A percentile compares a stretch with the other conserved stretches of the same genome.
phyloP scores from a whole-genome alignment of 2,329 filamentous ascomycete species.

The Paraphaeosphaeria sporulosa region DNA sequence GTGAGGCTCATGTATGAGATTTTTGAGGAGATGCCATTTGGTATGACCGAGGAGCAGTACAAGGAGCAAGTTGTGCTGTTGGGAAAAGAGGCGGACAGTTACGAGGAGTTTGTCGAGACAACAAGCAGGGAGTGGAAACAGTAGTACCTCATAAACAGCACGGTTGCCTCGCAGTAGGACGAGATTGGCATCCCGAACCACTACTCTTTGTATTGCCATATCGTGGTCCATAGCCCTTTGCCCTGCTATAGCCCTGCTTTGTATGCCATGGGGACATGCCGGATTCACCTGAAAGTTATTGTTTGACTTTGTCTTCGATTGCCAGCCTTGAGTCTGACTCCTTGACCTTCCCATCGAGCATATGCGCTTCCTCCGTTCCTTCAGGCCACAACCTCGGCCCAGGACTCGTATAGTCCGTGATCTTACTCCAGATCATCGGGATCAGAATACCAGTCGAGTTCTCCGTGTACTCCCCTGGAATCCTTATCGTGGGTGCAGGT shows the following conservation, averaged over 20 bases:
- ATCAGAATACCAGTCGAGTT: constrained; percentile 44
- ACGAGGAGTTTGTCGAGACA: constrained; percentile 11
- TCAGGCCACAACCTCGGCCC: constrained; percentile 33
- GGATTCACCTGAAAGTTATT: no score
- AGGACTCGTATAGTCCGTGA: constrained; percentile 35
- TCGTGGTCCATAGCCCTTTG: no score
- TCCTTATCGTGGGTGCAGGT: constrained; percentile 43
- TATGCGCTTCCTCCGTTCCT: constrained; percentile 24
- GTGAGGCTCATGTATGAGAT: constrained; percentile 4
- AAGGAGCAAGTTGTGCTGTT: constrained; percentile 7
- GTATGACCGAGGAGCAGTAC: constrained; percentile 9
- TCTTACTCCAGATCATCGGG: constrained; percentile 24
- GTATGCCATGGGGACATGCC: no score
- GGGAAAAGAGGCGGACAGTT: constrained; percentile 14
- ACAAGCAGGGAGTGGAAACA: constrained; percentile 6
- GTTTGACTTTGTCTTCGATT: no score
- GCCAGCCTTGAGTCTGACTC: neutral
- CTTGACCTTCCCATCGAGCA: constrained; percentile 12
- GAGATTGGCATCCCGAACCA: no score
- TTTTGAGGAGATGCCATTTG: constrained; percentile 5
- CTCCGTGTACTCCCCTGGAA: constrained; percentile 49
- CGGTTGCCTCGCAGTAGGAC: no score
- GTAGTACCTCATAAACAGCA: neutral
- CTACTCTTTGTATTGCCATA: no score
- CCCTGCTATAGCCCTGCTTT: no score